Percentiles rank a stretch among this genome's conserved stretches.
These are phyloP conservation scores for Rhodotorula taiwanensis DNA, from an alignment of 768 basidiomycete species.

Conservation along the genomic window DNA sequence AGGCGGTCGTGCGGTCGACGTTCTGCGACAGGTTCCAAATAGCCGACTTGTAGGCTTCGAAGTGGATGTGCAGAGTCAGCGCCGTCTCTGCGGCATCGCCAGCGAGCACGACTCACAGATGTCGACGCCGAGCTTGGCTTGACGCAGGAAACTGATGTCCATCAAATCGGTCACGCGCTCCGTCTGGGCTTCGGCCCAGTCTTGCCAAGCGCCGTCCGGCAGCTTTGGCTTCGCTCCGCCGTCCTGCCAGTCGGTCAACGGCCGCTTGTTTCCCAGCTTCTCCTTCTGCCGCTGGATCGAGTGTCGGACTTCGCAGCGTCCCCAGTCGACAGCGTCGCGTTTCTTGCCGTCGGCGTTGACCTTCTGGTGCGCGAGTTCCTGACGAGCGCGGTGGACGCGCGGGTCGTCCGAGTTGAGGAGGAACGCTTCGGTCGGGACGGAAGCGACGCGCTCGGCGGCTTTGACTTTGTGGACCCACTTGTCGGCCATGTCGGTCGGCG, in stretches of 20 bases:
- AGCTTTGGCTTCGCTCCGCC: slow-evolving; percentile 70
- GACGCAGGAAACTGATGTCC: slow-evolving; percentile 80
- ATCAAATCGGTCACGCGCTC: slow-evolving; percentile 92
- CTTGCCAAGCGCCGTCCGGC: slow-evolving; percentile 83
- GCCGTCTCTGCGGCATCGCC: too few relatives aligned
- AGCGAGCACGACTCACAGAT: slow-evolving; percentile 53
- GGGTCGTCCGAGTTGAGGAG: slow-evolving; percentile 85
- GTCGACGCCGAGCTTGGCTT: slow-evolving; percentile 74
- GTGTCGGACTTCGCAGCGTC: slow-evolving; percentile 84
- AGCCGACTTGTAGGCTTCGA: slow-evolving; percentile 42
- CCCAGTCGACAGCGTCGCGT: slow-evolving; percentile 71
- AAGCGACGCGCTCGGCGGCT: slow-evolving; percentile 67
- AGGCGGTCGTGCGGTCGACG: slow-evolving; percentile 81
- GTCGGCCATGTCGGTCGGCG: slow-evolving; percentile 35
- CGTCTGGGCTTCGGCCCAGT: slow-evolving; percentile 88
- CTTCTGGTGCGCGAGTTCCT: slow-evolving; percentile 49
- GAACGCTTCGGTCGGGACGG: slow-evolving; percentile 82
- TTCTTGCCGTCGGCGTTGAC: slow-evolving; percentile 55
- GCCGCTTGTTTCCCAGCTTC: slow-evolving; percentile 68
- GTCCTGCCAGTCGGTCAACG: slow-evolving; percentile 73
- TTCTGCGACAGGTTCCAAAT: slow-evolving; percentile 98
- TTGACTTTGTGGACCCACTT: slow-evolving; percentile 61
- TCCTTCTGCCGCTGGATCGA: slow-evolving; percentile 80
- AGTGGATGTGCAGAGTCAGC: not conserved
- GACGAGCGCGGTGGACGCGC: slow-evolving; percentile 75